Evolutionary conservation across 441 rosid genomes (phyloP), one percentile per base, ranked within the genome.

Genomic region (Macaranga tanarius): DNA sequence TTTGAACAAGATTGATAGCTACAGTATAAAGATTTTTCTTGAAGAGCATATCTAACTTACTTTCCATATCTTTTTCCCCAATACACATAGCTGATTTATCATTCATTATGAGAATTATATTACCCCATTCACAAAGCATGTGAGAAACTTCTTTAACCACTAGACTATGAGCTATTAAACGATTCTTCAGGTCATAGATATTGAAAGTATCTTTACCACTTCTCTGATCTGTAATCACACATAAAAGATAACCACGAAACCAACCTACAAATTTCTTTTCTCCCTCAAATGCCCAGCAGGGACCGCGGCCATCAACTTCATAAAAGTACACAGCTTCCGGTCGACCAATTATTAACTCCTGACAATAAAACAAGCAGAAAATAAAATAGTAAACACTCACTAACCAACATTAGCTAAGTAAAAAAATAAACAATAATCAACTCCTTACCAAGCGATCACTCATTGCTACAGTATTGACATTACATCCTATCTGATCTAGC

Each of bases 231-330:
- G 89, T 84, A 79, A 92, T 88, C 77, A 95, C 97, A 76, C 96
- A 95, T 74, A 91, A 69, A 72, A 95, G 89, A 72, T 95, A 91
- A 69, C 98, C 98, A 67, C 99, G 92, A 74, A 91, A 92, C 98
- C 98, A 95, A 17, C 99, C 98, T 48, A 92, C 69, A 59, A 90
- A 86, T 72, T 87, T 91, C 85, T 92, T 95, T 88, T 95, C 97
- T 65, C 99, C 99, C 78, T 92, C 98, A 79, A 95, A 95, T 68
- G 98, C 99, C 99, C 98, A 91, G 81, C 99, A 95, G 50, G 98
- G 98, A 79, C 98, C 99, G 40, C 96, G 97, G 15, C 99, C 99
- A 83, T 95, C 99, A 81, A 92, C 88, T 79, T 95, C 98, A 42
- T 91, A 95, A 82, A 95, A 92, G 65, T 89, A 95, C 52, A 92